phyloP scores from a whole-genome alignment of 2,329 filamentous ascomycete genomes.

The Cladophialophora exuberans region DNA sequence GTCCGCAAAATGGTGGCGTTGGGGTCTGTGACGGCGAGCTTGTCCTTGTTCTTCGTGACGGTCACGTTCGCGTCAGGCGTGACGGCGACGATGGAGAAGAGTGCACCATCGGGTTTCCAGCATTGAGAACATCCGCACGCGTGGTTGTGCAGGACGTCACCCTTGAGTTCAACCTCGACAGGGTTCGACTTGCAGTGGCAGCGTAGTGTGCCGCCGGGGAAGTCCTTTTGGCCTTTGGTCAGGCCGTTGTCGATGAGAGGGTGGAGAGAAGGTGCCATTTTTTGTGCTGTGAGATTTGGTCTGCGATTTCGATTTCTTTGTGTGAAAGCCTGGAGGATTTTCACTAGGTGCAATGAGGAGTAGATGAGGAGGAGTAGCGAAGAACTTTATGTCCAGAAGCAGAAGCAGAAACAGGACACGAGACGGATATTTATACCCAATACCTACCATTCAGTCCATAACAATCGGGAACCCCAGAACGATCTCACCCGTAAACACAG shows the following conservation, averaged over 20 bases:
- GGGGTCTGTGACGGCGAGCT: constrained; percentile 60
- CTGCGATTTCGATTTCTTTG: background rate
- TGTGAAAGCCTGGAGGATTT: no score
- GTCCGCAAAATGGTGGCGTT: constrained; percentile 63
- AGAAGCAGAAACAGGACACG: background rate
- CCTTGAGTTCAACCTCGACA: constrained; percentile 60
- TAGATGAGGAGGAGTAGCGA: no score
- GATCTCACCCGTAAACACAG: constrained; percentile 2
- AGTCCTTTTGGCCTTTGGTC: constrained; percentile 57
- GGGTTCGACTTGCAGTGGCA: constrained; percentile 62
- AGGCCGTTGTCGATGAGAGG: constrained; percentile 66
- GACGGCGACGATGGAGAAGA: constrained; percentile 68
- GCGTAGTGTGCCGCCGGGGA: constrained; percentile 63
- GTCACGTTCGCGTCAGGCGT: constrained; percentile 58
- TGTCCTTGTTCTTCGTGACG: constrained; percentile 62
- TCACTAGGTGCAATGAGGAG: no score
- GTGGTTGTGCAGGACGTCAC: constrained; percentile 70
- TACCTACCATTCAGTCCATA: no score
- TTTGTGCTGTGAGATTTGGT: background rate
- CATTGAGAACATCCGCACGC: constrained; percentile 73
- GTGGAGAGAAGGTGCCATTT: constrained; percentile 56
- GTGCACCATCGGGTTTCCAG: constrained; percentile 67
- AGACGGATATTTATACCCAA: constrained; percentile 1
- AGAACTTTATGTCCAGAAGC: no score
- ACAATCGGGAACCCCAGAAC: no score